Conservation (phyloP, 1,284 basidiomycete genomes). For the Bondarzewia mesenterica region DNA sequence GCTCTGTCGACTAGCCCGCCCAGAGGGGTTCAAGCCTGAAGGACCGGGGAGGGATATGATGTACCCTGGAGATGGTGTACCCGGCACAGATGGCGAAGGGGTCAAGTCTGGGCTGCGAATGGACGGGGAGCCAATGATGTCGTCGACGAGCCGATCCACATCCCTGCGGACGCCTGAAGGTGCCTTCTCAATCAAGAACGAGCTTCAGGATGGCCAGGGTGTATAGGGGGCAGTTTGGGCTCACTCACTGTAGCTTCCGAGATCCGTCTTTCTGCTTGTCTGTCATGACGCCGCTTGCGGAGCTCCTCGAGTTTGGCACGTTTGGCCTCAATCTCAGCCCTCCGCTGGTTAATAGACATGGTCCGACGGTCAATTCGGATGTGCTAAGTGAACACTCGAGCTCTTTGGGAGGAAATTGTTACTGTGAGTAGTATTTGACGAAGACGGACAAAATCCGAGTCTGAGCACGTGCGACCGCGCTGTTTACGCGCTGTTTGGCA, state of each 20-base stretch:
- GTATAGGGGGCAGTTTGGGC: neutral
- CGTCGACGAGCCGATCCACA: slow-evolving; percentile 10
- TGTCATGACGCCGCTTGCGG: slow-evolving; percentile 61
- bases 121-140: slow-evolving; percentile 7
- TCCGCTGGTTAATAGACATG: slow-evolving; percentile 35
- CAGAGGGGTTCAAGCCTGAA: slow-evolving; percentile 40
- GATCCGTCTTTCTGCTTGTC: slow-evolving; percentile 50
- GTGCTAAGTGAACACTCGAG: neutral
- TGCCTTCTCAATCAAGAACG: neutral
- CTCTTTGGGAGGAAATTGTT: neutral
- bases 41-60: slow-evolving; percentile 34
- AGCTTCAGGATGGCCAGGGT: neutral
- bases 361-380: neutral
- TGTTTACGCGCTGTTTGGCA: slow-evolving; percentile 18
- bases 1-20: slow-evolving; percentile 59
- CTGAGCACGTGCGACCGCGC: slow-evolving; percentile 13
- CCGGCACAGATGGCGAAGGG: slow-evolving; percentile 50
- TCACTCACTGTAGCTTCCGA: slow-evolving; percentile 29
- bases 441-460: slow-evolving; percentile 2
- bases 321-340: slow-evolving; percentile 90
- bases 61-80: slow-evolving; percentile 51
- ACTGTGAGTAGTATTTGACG: neutral
- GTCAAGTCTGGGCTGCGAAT: slow-evolving; percentile 16
- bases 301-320: slow-evolving; percentile 82
- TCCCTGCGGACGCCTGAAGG: slow-evolving; percentile 9